These are phyloP conservation scores for Alternaria sp. DNA, from an alignment of 2,329 filamentous ascomycete genomes.

Conservation along the genomic window DNA sequence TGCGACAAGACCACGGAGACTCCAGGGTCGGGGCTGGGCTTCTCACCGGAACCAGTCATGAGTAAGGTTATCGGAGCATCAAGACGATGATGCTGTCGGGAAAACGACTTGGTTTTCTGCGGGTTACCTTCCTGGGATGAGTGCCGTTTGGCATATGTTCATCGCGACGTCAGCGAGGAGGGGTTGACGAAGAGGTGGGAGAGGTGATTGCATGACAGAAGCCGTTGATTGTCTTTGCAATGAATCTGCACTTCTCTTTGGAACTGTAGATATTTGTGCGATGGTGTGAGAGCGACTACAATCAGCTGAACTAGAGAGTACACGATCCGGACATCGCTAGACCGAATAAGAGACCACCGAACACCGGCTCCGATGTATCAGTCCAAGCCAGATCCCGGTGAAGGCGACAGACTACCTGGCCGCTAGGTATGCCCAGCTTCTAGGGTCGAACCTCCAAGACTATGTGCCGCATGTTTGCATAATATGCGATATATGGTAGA, in stretches of 20 bases:
- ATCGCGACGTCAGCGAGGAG: slow-evolving; percentile 6
- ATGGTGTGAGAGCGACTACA: slow-evolving; percentile 6
- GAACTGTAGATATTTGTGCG: background rate
- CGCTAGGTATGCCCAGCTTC: slow-evolving; percentile 27
- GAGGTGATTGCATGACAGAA: background rate
- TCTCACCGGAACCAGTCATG: slow-evolving; percentile 21
- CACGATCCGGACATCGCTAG: slow-evolving; percentile 8
- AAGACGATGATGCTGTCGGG: background rate
- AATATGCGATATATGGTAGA: slow-evolving; percentile 9
- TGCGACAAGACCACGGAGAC: slow-evolving; percentile 30
- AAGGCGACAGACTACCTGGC: background rate
- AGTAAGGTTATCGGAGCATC: slow-evolving; percentile 12
- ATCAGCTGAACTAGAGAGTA: background rate
- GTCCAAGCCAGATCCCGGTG: slow-evolving; percentile 7
- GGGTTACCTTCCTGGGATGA: slow-evolving; percentile 14
- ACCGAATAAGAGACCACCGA: slow-evolving; percentile 12
- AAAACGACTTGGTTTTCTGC: slow-evolving; percentile 20
- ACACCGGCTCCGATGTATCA: slow-evolving; percentile 3
- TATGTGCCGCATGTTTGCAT: slow-evolving; percentile 21
- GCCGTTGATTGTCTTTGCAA: background rate
- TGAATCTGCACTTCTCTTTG: background rate
- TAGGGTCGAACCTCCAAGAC: slow-evolving; percentile 15
- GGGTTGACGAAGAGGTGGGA: background rate
- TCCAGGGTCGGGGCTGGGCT: slow-evolving; percentile 17
- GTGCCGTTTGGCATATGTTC: background rate